These are phyloP conservation scores for Austroboletus novae-zelandiae DNA, from an alignment of 1,284 basidiomycete genomes.

Conservation along the genomic window DNA sequence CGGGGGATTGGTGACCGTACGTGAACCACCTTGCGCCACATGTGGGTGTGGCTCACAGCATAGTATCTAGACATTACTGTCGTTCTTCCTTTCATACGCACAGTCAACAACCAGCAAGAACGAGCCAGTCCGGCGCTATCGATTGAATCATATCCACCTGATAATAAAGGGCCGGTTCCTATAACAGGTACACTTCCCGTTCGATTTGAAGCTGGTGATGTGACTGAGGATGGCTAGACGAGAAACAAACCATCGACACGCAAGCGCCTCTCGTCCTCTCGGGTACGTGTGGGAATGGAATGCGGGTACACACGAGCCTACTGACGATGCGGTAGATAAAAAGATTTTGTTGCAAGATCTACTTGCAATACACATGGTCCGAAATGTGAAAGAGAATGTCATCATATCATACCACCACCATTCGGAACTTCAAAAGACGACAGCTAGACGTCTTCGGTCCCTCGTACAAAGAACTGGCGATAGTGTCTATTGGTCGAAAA, in stretches of 20 bases:
- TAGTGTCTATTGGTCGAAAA: slow-evolving; percentile 55
- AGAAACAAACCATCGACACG: slow-evolving; percentile 46
- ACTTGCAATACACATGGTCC: slow-evolving; percentile 44
- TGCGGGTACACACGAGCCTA: background rate
- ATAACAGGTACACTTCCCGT: slow-evolving; percentile 21
- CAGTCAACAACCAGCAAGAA: slow-evolving; percentile 24
- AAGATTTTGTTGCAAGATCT: slow-evolving; percentile 33
- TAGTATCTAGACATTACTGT: slow-evolving; percentile 44
- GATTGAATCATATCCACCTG: background rate
- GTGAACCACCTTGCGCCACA: slow-evolving; percentile 15
- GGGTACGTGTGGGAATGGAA: background rate
- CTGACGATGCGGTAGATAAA: slow-evolving; percentile 12
- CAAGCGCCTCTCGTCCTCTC: slow-evolving; percentile 46
- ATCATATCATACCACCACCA: slow-evolving; percentile 44
- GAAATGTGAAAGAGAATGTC: slow-evolving; percentile 29
- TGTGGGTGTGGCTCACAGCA: background rate
- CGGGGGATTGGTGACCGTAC: slow-evolving; percentile 44
- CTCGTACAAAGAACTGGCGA: slow-evolving; percentile 37
- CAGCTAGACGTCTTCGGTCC: slow-evolving; percentile 33
- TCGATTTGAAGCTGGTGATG: background rate
- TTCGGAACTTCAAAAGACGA: slow-evolving; percentile 30
- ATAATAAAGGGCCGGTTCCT: background rate
- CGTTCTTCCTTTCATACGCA: slow-evolving; percentile 45
- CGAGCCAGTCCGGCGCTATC: slow-evolving; percentile 8
- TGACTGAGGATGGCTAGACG: slow-evolving; percentile 8